Evolutionary conservation across 225 moss, liverwort and hornwort species (phyloP), one percentile per base, ranked within the genome.

Genomic region (Polytrichum commune): DNA sequence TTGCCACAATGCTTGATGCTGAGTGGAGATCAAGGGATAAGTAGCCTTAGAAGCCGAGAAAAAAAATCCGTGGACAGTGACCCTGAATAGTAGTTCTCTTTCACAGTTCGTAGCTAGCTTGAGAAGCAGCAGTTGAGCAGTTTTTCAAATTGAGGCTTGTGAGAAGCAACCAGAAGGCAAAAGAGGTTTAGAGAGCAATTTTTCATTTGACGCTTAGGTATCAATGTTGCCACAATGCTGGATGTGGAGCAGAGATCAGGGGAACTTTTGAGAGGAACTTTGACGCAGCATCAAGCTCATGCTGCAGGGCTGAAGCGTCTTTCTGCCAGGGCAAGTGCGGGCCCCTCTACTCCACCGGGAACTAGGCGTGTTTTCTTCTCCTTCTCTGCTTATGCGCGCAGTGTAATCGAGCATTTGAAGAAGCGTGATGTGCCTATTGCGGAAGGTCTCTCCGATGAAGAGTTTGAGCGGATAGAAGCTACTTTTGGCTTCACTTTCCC

Each of bases 311-410:
- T 96, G 26, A 96, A 89, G 79, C 89, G 93, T 23, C 90, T 96
- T 46, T 92, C 91, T n/a, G 90, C 93, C 1, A 75, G 93, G 67
- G 96, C 91, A 6, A 89, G 78, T 77, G 95, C 89, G 1, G 92
- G 95, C 0, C 75, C 78, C 20, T 75, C 86, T 23, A 84, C 89
- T 63, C 75, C 85, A 3, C 85, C 85, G 19, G 93, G 90, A 53
- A 88, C 91, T n/a, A 88, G 92, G 25, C 78, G 89, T 25, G 93
- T 92, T 5, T 93, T 81, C 75, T 90, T 96, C 75, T 96, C 96
- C 18, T 96, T 96, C 74, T 90, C 92, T 57, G 93, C 96, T 1
- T 96, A 92, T 65, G 96, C 96, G 27, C 88, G 96, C 33, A 92
- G 90, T 65, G 92, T 89, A 30, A 90, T 96, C 29, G 93, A 93